Percentiles rank a stretch among this genome's conserved stretches.
These are phyloP conservation scores for Penicillium samsonianum DNA, from an alignment of 495 filamentous ascomycete species.

Conservation along the genomic window DNA sequence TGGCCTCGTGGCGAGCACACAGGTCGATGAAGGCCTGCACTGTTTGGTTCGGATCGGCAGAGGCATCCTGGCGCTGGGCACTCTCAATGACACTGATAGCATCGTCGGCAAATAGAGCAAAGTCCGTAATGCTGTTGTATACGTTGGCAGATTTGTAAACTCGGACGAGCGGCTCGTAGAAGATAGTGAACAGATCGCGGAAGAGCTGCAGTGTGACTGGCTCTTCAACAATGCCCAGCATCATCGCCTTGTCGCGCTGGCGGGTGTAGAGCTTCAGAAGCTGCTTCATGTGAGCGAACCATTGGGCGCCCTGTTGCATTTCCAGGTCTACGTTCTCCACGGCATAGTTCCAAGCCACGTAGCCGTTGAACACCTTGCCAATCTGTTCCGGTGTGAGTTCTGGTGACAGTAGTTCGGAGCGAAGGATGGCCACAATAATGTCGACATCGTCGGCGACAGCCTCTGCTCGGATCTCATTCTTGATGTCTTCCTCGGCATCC, in stretches of 20 bases:
- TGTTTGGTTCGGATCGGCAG: conserved; percentile 94
- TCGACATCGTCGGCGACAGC: conserved; percentile 71
- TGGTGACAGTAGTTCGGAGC: conserved; percentile 69
- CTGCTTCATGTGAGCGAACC: conserved; percentile 94
- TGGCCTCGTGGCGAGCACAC: conserved; percentile 89
- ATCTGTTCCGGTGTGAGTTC: conserved; percentile 72
- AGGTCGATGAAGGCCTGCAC: conserved; percentile 99
- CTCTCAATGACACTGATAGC: conserved; percentile 85
- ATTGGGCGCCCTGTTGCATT: conserved; percentile 80
- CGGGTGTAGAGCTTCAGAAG: conserved; percentile 88
- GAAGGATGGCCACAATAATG: conserved; percentile 78
- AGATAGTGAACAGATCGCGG: conserved; percentile 95
- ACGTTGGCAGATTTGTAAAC: conserved; percentile 99
- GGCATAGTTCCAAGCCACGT: conserved; percentile 94
- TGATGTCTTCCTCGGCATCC: conserved; percentile 69
- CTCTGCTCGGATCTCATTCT: conserved; percentile 71
- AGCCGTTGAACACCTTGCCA: conserved; percentile 84
- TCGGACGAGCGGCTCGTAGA: conserved; percentile 94
- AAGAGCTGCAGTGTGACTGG: conserved; percentile 90
- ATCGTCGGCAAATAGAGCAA: conserved; percentile 89
- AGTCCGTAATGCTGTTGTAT: conserved; percentile 94
- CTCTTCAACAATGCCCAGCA: conserved; percentile 94
- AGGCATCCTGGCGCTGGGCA: conserved; percentile 87
- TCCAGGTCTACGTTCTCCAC: conserved; percentile 90
- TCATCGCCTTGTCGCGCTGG: conserved; percentile 94